phyloP scores from a whole-genome alignment of 2,329 filamentous ascomycete species.

The Beauveria medogensis region DNA sequence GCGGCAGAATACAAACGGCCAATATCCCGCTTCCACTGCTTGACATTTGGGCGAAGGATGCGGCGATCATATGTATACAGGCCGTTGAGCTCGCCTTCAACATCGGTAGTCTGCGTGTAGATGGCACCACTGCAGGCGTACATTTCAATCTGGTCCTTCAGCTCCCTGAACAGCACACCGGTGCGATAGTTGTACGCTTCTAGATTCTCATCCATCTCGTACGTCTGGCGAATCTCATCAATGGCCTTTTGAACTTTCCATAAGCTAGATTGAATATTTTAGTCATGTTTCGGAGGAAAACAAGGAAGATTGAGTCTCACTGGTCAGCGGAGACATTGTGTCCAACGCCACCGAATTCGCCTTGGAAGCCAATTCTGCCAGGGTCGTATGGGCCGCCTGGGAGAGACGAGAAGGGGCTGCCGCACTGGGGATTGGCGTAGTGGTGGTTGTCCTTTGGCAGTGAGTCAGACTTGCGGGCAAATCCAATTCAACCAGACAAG shows the following conservation, averaged over 20 bases:
- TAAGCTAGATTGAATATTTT: constrained; percentile 31
- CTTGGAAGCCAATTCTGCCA: constrained; percentile 57
- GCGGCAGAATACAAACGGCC: constrained; percentile 51
- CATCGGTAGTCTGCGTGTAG: constrained; percentile 68
- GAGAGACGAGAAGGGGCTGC: constrained; percentile 58
- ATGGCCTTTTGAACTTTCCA: constrained; percentile 57
- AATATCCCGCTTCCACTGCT: constrained; percentile 55
- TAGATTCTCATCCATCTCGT: constrained; percentile 53
- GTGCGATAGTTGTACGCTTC: constrained; percentile 60
- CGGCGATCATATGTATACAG: constrained; percentile 61
- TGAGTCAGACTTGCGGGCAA: not conserved
- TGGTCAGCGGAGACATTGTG: constrained; percentile 55
- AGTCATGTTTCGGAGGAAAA: not conserved
- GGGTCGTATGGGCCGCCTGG: constrained; percentile 48
- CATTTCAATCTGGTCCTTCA: constrained; percentile 50
- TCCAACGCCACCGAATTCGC: constrained; percentile 64
- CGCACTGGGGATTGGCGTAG: constrained; percentile 64
- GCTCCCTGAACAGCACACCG: constrained; percentile 50
- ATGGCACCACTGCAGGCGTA: constrained; percentile 60
- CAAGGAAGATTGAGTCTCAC: constrained; percentile 26
- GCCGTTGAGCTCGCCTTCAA: constrained; percentile 68
- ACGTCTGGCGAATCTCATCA: constrained; percentile 55
- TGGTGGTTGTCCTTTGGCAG: constrained; percentile 55
- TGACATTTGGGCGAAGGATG: constrained; percentile 45
- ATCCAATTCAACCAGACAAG: not conserved